phyloP scores from a whole-genome alignment of 805 yeast species.

The Candida insectorum region DNA sequence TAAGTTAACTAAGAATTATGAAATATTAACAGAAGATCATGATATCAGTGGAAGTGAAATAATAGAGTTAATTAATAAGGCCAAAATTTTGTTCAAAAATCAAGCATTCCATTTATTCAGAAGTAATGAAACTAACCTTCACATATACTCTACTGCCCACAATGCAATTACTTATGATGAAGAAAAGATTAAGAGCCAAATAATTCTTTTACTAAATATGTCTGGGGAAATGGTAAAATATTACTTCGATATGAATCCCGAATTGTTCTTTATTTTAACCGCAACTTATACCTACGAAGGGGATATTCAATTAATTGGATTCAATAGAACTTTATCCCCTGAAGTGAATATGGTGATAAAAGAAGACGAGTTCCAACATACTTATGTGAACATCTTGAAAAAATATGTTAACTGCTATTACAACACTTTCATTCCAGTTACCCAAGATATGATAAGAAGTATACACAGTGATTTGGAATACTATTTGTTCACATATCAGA shows the following conservation, averaged over 20 bases:
- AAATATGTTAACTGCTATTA: constrained; percentile 18
- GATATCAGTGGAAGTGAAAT: constrained; percentile 31
- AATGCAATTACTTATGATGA: constrained; percentile 46
- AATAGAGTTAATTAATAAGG: constrained; percentile 59
- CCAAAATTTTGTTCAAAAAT: constrained; percentile 69
- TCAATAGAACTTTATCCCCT: constrained; percentile 7
- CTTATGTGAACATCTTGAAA: constrained; percentile 20
- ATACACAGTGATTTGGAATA: constrained; percentile 13
- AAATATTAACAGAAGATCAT: constrained; percentile 14
- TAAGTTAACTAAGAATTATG: constrained; percentile 23
- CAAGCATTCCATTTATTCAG: constrained; percentile 86
- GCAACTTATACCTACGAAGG: constrained; percentile 16
- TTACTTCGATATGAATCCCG: constrained; percentile 10
- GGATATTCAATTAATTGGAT: constrained; percentile 17
- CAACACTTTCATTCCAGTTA: constrained; percentile 19
- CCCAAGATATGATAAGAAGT: constrained; percentile 18
- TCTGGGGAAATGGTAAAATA: constrained; percentile 28
- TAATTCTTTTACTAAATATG: constrained; percentile 65
- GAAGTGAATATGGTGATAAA: constrained; percentile 20
- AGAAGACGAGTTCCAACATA: constrained; percentile 17
- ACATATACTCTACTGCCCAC: constrained; percentile 67
- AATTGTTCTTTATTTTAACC: constrained; percentile 10
- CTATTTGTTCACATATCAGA: constrained; percentile 9
- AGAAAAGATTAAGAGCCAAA: constrained; percentile 60
- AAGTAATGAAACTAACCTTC: constrained; percentile 27